A percentile compares a stretch with the other conserved stretches of the same genome.
Evolutionary conservation across 2,329 filamentous ascomycete genomes (phyloP).

Genomic region (Lachnellula cervina): DNA sequence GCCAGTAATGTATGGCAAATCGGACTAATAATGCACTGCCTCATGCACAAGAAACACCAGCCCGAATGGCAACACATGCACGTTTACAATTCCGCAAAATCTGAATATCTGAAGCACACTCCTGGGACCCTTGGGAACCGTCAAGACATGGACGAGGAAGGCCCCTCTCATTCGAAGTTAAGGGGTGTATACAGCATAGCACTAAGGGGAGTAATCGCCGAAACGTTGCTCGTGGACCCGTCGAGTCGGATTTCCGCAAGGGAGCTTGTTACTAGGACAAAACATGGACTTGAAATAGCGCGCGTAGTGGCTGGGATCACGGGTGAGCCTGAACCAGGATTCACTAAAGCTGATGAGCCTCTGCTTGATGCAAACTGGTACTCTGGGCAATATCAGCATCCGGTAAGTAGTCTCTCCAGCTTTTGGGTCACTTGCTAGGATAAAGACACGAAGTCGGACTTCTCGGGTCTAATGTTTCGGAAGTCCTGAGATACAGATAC

Average conservation of each 20-base stretch:
- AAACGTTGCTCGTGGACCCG: background rate
- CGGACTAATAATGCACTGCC: slow-evolving; percentile 8
- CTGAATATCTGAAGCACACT: background rate
- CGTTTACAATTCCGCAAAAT: background rate
- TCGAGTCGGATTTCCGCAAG: background rate
- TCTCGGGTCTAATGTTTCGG: too few species aligned
- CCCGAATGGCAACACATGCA: background rate
- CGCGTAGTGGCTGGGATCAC: background rate
- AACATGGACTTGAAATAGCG: background rate
- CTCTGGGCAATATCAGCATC: background rate
- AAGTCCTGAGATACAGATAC: too few species aligned
- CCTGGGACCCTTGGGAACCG: background rate
- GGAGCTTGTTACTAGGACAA: background rate
- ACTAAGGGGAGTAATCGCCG: background rate
- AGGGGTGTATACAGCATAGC: background rate
- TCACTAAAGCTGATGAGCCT: background rate
- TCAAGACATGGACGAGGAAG: background rate
- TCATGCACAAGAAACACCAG: background rate
- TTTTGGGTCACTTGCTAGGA: background rate
- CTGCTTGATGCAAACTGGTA: background rate
- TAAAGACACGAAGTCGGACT: background rate
- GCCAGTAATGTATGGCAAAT: slow-evolving; percentile 9
- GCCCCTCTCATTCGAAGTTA: background rate
- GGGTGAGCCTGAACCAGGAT: background rate
- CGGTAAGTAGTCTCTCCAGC: background rate